These are phyloP conservation scores for Papiliotrema fonsecae DNA, from an alignment of 1,284 basidiomycete species.

Conservation along the genomic window DNA sequence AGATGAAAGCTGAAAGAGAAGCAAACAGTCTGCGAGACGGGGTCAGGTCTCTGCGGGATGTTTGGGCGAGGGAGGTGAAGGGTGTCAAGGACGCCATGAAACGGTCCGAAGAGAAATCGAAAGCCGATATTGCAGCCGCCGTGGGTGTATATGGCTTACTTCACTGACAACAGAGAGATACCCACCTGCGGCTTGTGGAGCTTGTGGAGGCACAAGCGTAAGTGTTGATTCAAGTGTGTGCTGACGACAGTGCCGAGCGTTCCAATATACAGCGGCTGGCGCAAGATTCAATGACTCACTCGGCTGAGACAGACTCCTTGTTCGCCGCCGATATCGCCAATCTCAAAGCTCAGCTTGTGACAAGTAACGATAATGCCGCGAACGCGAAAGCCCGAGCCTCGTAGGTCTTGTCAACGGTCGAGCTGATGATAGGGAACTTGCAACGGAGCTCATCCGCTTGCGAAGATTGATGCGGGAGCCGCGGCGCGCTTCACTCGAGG, in stretches of 20 bases:
- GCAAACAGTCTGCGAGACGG: conserved; percentile 32
- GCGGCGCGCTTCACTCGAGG: neutral
- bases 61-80: conserved; percentile 41
- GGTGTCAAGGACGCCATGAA: conserved; percentile 30
- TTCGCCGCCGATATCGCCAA: conserved; percentile 21
- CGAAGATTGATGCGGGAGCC: conserved; percentile 26
- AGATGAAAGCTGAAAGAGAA: conserved; percentile 39
- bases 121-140: conserved; percentile 31
- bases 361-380: conserved; percentile 18
- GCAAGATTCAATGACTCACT: conserved; percentile 18
- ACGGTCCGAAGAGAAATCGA: conserved; percentile 20
- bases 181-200: conserved; percentile 22
- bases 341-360: conserved; percentile 21
- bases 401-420: conserved; percentile 15
- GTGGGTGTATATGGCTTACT: conserved; percentile 25
- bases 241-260: conserved; percentile 25
- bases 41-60: conserved; percentile 36
- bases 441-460: conserved; percentile 26
- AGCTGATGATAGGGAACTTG: conserved; percentile 23
- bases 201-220: conserved; percentile 37
- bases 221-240: conserved; percentile 5
- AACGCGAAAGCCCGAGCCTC: conserved; percentile 23
- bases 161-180: too few species aligned
- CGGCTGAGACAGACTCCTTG: conserved; percentile 9
- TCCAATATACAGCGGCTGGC: conserved; percentile 20